A percentile compares a stretch with the other conserved stretches of the same genome.
These are phyloP conservation scores for Allomyces arbusculus DNA, from an alignment of 192 early-diverging fungal species.

Conservation along the genomic window DNA sequence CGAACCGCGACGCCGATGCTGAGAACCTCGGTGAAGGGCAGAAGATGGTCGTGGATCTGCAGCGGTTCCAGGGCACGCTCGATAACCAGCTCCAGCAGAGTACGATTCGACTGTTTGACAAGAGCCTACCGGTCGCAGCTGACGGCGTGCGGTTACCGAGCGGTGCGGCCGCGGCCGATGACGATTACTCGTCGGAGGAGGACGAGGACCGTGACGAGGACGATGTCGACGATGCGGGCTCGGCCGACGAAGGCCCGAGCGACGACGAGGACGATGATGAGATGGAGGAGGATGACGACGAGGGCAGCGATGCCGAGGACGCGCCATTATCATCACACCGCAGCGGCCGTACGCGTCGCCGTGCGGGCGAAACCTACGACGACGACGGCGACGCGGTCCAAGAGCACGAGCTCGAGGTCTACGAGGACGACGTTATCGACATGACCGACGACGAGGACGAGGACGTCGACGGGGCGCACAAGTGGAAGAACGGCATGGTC, in stretches of 20 bases:
- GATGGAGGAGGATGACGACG: conserved; percentile 13
- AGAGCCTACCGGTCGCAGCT: conserved; percentile 8
- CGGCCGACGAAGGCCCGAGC: conserved; percentile 1
- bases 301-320: conserved; percentile 11
- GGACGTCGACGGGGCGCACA: conserved; percentile 2
- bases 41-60: conserved; percentile 77
- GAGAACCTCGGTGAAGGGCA: conserved; percentile 54
- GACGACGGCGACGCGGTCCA: not conserved
- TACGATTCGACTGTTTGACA: conserved; percentile 43
- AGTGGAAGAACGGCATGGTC: conserved; percentile 4
- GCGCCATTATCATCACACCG: not conserved
- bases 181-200: conserved; percentile 28
- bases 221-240: conserved; percentile 15
- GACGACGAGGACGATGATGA: conserved; percentile 17
- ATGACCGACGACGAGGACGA: conserved; percentile 19
- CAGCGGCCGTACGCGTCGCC: conserved; percentile 20
- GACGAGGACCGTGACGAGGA: conserved; percentile 16
- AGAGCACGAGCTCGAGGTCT: not conserved
- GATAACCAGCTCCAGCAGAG: conserved; percentile 44
- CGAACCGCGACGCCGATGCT: conserved; percentile 20
- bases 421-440: conserved; percentile 26
- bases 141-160: conserved; percentile 12
- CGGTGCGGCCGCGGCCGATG: conserved; percentile 22
- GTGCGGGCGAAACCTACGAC: conserved; percentile 35
- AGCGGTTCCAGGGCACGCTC: conserved; percentile 57